Base-by-base conservation (phyloP, 345 rosid species). In the Erodium maritimum region DNA sequence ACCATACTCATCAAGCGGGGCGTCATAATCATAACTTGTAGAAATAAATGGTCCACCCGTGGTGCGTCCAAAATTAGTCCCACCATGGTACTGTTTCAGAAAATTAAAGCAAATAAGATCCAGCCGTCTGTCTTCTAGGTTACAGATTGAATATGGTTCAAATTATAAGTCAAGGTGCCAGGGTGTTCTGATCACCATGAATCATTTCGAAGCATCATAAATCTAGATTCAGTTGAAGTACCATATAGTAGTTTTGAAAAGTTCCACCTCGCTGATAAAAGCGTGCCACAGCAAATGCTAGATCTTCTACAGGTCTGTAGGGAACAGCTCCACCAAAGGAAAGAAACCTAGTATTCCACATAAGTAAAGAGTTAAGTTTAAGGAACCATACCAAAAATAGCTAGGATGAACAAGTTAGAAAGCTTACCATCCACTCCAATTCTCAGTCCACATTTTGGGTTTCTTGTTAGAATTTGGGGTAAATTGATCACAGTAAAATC, bases 391-490 rank as follows among this genome's bases (percentile, higher is more conserved):
- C 67, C 45, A 20, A 24, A 21, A 65, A 56, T 37, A 14, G 54
- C 5, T 57, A 56, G 10, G 52, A 25, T 13, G 52, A 61, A 52
- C 52, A 53, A 57, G 63, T 14, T 53, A 64, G 58, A 55, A 58
- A 54, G 19, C 77, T 59, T 72, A 91, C 98, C 96, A 91, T 79
- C 98, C 96, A 67, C 74, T 86, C 96, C 96, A 93, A 59, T 93
- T 86, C 79, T 93, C 99, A 0, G 96, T 93, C 99, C 96, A 93
- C 77, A 93, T 79, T 77, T 88, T 93, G 3, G 96, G 99, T 72
- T 93, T 88, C 55, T 64, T 70, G 50, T 77, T 65, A 19, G 94
- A 88, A 73, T 86, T 93, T 59, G 99, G 99, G 65, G 91, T 93
- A 71, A 93, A 93, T 55, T 93, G 94, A 56, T 93, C 99, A 33